A percentile compares a stretch with the other conserved stretches of the same genome.
Evolutionary conservation across 2,329 filamentous ascomycete species (phyloP).

Genomic region (Sporothrix inflata): DNA sequence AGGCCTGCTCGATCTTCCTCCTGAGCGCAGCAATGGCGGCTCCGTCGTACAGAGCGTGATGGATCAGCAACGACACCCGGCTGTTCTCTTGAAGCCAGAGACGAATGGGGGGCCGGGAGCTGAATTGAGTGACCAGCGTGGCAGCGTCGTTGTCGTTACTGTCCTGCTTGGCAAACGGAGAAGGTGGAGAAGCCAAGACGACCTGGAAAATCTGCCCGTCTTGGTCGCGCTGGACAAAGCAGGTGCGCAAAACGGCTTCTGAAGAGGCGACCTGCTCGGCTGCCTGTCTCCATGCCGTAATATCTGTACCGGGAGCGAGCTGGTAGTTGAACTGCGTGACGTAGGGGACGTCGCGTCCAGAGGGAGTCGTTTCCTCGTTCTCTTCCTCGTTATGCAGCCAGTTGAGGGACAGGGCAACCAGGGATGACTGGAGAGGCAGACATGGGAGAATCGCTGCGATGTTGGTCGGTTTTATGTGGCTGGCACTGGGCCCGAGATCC

Average conservation of each 20-base stretch:
- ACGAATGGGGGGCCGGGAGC: not conserved
- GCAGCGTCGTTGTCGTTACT: not conserved
- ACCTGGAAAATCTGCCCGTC: conserved; percentile 36
- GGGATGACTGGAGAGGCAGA: conserved; percentile 32
- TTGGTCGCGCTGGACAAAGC: conserved; percentile 34
- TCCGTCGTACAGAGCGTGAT: conserved; percentile 37
- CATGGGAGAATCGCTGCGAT: conserved; percentile 31
- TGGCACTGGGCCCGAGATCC: conserved; percentile 29
- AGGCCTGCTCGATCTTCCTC: conserved; percentile 31
- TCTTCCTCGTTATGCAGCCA: conserved; percentile 27
- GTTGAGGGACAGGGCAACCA: conserved; percentile 31
- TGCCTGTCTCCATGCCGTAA: conserved; percentile 31
- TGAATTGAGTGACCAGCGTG: not conserved
- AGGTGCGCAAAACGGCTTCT: conserved; percentile 35
- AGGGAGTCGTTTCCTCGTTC: not conserved
- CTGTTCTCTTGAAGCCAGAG: not conserved
- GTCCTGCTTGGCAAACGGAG: conserved; percentile 5
- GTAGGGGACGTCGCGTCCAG: conserved; percentile 30
- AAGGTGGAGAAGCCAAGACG: conserved; percentile 28
- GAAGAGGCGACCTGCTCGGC: conserved; percentile 30
- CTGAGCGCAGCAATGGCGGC: conserved; percentile 31
- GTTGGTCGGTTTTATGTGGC: not conserved
- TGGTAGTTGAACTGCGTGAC: conserved; percentile 35
- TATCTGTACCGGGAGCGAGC: conserved; percentile 29
- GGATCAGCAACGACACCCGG: conserved; percentile 33